Evolutionary conservation across 306 rosid species (phyloP).

Genomic region (Mucuna pruriens): DNA sequence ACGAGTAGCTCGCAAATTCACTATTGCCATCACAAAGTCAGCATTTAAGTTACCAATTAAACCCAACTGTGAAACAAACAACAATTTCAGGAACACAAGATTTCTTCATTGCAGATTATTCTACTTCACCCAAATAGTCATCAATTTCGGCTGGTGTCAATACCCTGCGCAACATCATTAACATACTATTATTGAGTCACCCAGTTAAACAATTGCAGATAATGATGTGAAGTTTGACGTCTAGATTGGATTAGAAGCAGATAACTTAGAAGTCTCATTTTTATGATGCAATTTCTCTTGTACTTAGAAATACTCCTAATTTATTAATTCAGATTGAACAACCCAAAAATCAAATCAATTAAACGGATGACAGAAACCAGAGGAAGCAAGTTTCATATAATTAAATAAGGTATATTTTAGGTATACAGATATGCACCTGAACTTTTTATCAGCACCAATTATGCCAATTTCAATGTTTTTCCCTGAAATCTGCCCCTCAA

Average conservation of each 20-base stretch:
- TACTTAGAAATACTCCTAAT: not conserved
- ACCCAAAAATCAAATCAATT: constrained; percentile 19
- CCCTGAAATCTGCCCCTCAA: constrained; percentile 94
- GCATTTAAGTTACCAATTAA: constrained; percentile 31
- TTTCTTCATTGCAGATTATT: constrained; percentile 49
- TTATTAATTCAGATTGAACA: not conserved
- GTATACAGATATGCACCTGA: constrained; percentile 62
- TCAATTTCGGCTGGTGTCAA: constrained; percentile 94
- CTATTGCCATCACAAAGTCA: constrained; percentile 15
- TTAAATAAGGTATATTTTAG: constrained; percentile 10
- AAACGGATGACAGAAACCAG: not conserved
- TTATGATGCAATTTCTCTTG: not conserved
- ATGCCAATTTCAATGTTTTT: constrained; percentile 98
- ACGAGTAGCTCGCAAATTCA: constrained; percentile 37
- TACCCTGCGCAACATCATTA: constrained; percentile 74
- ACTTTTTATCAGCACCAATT: constrained; percentile 79
- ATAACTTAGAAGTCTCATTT: not conserved
- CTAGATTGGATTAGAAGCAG: not conserved
- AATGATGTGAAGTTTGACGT: not conserved
- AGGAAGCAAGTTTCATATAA: not conserved
- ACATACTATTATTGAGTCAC: constrained; percentile 17
- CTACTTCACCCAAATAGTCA: constrained; percentile 96
- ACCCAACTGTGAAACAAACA: constrained; percentile 41
- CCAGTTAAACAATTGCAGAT: not conserved
- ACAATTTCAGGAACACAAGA: constrained; percentile 22